Conservation (phyloP, 2,329 filamentous ascomycete species). For the Arthroderma sp. region DNA sequence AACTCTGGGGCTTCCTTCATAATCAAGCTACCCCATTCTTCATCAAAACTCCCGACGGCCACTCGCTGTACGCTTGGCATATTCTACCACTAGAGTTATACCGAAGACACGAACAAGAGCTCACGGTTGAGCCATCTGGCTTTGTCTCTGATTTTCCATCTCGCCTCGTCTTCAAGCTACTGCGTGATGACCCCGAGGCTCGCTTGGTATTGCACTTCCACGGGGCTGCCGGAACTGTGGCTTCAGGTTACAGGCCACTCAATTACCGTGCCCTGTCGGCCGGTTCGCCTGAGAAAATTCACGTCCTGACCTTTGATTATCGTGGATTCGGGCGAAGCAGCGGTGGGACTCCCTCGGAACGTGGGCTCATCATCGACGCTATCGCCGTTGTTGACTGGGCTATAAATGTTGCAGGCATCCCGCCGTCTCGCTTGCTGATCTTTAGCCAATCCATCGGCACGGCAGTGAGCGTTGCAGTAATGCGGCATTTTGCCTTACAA, state of each 20-base stretch:
- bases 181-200: constrained; percentile 37
- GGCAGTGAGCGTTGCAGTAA: constrained; percentile 38
- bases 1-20: constrained; percentile 38
- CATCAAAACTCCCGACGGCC: constrained; percentile 32
- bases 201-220: constrained; percentile 43
- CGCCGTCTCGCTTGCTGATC: constrained; percentile 45
- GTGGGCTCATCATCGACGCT: constrained; percentile 44
- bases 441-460: constrained; percentile 51
- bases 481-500: constrained; percentile 34
- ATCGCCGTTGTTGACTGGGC: constrained; percentile 44
- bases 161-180: constrained; percentile 32
- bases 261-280: constrained; percentile 48
- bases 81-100: constrained; percentile 39
- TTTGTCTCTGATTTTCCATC: constrained; percentile 26
- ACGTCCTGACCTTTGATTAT: constrained; percentile 50
- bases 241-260: constrained; percentile 42
- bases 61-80: constrained; percentile 40
- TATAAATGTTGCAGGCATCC: constrained; percentile 40
- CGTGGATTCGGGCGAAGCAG: constrained; percentile 47
- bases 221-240: constrained; percentile 46
- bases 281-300: constrained; percentile 40
- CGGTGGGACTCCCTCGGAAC: constrained; percentile 43
- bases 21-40: constrained; percentile 41
- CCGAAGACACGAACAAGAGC: constrained; percentile 30
- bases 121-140: constrained; percentile 31